These are phyloP conservation scores for Rhizoclosmatium globosum DNA, from an alignment of 192 early-diverging fungal species.

Conservation along the genomic window DNA sequence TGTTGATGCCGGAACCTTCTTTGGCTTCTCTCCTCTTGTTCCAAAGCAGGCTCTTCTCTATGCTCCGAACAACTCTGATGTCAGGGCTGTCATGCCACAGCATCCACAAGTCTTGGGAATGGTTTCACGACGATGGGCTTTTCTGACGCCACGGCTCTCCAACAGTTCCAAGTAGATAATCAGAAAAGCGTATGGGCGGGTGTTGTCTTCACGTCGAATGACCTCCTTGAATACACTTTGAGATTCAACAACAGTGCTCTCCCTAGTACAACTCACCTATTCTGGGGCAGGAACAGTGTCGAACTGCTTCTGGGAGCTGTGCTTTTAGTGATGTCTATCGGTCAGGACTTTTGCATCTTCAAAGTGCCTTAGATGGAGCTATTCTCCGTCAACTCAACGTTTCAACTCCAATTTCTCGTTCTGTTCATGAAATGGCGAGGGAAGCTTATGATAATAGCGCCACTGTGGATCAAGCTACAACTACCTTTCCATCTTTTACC, in stretches of 20 bases:
- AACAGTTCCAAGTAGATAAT: neutral
- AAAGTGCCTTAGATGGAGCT: neutral
- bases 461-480: neutral
- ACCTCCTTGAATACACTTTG: neutral
- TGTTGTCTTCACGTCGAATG: neutral
- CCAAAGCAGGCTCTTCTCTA: neutral
- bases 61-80: neutral
- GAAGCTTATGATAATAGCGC: neutral
- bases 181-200: neutral
- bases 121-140: neutral
- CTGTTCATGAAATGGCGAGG: neutral
- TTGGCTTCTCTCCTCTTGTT: neutral
- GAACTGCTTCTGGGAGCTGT: neutral
- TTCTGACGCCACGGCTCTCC: neutral
- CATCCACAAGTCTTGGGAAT: neutral
- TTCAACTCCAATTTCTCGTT: neutral
- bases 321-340: neutral
- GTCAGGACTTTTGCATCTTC: neutral
- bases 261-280: neutral
- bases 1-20: neutral
- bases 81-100: neutral
- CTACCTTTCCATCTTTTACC: neutral
- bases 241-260: neutral
- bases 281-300: neutral
- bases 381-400: neutral